Conservation (phyloP, 352 stramenopile genomes). For the Phytophthora multivora region DNA sequence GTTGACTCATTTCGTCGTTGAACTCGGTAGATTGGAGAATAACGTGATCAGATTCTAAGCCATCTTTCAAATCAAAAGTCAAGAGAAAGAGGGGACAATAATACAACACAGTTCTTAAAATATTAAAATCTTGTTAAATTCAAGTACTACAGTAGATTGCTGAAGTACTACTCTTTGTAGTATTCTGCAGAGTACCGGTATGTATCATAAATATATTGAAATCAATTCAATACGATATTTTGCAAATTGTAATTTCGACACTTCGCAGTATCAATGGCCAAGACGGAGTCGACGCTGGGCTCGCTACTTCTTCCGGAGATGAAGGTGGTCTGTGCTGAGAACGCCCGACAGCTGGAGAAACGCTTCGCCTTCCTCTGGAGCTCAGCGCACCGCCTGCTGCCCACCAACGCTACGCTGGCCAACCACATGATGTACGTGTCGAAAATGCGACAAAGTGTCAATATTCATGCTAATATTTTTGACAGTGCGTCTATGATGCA, state of each 20-base stretch:
- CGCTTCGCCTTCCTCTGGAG: conserved; percentile 74
- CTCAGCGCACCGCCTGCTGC: conserved; percentile 53
- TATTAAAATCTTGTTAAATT: too few relatives aligned
- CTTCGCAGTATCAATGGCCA: background rate
- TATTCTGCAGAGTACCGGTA: too few relatives aligned
- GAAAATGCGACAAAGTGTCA: background rate
- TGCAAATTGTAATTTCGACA: too few relatives aligned
- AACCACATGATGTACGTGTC: conserved; percentile 56
- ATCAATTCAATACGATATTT: too few relatives aligned
- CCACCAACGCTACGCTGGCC: conserved; percentile 41
- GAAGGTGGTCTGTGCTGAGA: conserved; percentile 36
- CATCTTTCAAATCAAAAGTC: too few relatives aligned
- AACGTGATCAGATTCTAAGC: too few relatives aligned
- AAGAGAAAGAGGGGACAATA: too few relatives aligned
- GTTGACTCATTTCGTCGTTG: too few relatives aligned
- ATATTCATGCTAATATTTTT: conserved; percentile 5
- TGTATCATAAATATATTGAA: too few relatives aligned
- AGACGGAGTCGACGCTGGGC: background rate
- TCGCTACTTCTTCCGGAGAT: conserved; percentile 47
- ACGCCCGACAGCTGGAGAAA: conserved; percentile 66
- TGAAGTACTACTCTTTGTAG: too few relatives aligned
- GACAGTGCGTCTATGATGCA: conserved; percentile 64
- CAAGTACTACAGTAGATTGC: too few relatives aligned
- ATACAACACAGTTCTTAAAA: too few relatives aligned
- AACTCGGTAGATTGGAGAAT: background rate